Evolutionary conservation across 1,284 basidiomycete genomes (phyloP).

Genomic region (Peniophora sp.): DNA sequence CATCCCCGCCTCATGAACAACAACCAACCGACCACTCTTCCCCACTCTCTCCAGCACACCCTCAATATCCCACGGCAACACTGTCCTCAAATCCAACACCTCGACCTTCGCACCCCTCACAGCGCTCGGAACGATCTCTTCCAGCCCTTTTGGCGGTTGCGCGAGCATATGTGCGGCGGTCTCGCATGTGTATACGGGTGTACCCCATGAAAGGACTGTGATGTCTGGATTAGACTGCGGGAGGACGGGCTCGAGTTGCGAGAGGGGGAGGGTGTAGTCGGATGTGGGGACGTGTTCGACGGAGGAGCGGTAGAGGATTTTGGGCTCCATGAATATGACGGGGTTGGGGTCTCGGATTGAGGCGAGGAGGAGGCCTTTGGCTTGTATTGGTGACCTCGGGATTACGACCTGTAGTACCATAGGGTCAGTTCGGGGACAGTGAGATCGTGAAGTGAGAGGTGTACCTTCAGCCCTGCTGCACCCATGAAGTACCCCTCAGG

Average conservation of each 20-base stretch:
- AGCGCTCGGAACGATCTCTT: constrained; percentile 58
- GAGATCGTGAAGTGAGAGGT: not conserved
- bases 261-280: constrained; percentile 79
- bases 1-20: constrained; percentile 86
- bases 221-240: constrained; percentile 61
- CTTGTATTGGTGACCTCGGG: constrained; percentile 89
- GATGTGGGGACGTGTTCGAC: constrained; percentile 89
- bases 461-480: constrained; percentile 82
- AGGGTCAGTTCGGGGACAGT: not conserved
- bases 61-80: constrained; percentile 85
- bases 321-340: constrained; percentile 92
- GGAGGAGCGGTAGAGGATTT: constrained; percentile 80
- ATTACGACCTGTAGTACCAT: constrained; percentile 66
- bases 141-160: constrained; percentile 61
- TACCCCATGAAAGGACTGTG: constrained; percentile 88
- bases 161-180: constrained; percentile 63
- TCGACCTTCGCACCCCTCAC: constrained; percentile 75
- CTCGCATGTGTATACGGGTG: constrained; percentile 87
- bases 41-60: constrained; percentile 76
- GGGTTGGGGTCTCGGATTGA: constrained; percentile 91
- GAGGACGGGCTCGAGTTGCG: constrained; percentile 68
- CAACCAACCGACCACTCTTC: constrained; percentile 76
- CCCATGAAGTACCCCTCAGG: constrained; percentile 94
- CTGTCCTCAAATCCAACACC: constrained; percentile 85
- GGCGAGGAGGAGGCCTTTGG: constrained; percentile 82